Conservation (phyloP, 208 protist species). For the Paratrypanosoma confusum region DNA sequence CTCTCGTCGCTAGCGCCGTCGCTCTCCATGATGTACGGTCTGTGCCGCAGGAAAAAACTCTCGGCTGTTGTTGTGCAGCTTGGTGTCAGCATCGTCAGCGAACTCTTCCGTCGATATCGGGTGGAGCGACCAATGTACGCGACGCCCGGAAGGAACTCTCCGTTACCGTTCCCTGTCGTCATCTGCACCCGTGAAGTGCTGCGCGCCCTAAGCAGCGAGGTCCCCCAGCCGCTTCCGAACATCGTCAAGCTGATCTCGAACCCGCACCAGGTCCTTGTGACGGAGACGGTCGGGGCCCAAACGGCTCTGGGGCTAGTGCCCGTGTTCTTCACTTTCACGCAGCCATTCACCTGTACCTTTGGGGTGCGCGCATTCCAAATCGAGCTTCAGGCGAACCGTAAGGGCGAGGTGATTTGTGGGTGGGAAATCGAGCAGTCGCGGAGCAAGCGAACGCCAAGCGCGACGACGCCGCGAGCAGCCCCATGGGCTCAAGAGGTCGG, state of each 20-base stretch:
- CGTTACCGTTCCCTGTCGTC: slow-evolving; percentile 67
- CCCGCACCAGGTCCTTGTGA: too few species aligned
- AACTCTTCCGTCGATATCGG: slow-evolving; percentile 63
- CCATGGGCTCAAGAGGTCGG: neutral
- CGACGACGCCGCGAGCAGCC: slow-evolving; percentile 1
- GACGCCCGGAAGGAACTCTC: slow-evolving; percentile 14
- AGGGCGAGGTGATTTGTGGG: slow-evolving; percentile 55
- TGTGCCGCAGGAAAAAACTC: slow-evolving; percentile 60
- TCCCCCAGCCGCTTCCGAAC: slow-evolving; percentile 50
- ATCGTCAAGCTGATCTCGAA: too few species aligned
- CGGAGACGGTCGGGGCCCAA: too few species aligned
- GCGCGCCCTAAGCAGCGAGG: slow-evolving; percentile 35
- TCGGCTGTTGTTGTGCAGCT: slow-evolving; percentile 67
- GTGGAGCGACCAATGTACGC: slow-evolving; percentile 19
- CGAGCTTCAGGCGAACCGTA: slow-evolving; percentile 26
- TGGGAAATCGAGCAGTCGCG: slow-evolving; percentile 33
- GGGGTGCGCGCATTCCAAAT: slow-evolving; percentile 52
- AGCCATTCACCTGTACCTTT: slow-evolving; percentile 32
- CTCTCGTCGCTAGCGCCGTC: slow-evolving; percentile 43
- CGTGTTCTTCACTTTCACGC: slow-evolving; percentile 31
- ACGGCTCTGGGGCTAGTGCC: neutral
- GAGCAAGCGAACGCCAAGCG: slow-evolving; percentile 3
- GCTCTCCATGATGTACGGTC: slow-evolving; percentile 50
- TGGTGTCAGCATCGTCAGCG: slow-evolving; percentile 64
- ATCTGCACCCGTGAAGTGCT: slow-evolving; percentile 44